Conservation (phyloP, 768 basidiomycete species). For the Leccinellum albellum region DNA sequence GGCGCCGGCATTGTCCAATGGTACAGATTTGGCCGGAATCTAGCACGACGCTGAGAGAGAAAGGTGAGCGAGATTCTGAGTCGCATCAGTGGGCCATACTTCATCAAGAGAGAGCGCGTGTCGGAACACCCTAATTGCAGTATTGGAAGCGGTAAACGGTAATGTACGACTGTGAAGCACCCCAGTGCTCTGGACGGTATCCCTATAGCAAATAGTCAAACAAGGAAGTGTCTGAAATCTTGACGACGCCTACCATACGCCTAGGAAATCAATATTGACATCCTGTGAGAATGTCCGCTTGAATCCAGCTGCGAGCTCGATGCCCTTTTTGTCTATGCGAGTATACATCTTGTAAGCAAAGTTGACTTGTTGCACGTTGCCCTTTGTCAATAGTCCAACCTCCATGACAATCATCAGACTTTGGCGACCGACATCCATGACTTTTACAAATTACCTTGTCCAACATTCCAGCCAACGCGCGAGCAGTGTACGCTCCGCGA, state of each 20-base stretch:
- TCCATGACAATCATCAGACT: conserved; percentile 23
- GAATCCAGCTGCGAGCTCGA: conserved; percentile 57
- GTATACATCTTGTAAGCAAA: conserved; percentile 76
- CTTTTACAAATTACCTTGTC: conserved; percentile 48
- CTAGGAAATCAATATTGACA: conserved; percentile 76
- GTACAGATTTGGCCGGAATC: conserved; percentile 61
- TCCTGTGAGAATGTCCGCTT: conserved; percentile 65
- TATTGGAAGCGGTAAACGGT: conserved; percentile 66
- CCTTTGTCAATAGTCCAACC: conserved; percentile 68
- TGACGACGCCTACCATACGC: conserved; percentile 56
- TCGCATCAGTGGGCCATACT: conserved; percentile 32
- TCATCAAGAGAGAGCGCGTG: conserved; percentile 80
- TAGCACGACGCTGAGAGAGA: conserved; percentile 52
- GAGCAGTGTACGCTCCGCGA: conserved; percentile 60
- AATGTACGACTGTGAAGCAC: conserved; percentile 53
- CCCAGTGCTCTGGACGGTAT: conserved; percentile 78
- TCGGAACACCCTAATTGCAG: conserved; percentile 63
- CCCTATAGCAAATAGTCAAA: conserved; percentile 40
- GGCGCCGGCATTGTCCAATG: conserved; percentile 35
- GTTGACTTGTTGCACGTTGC: conserved; percentile 64
- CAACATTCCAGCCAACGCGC: conserved; percentile 74
- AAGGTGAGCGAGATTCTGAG: conserved; percentile 8
- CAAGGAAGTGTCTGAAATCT: neutral
- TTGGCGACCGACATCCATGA: neutral
- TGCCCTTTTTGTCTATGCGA: conserved; percentile 42